phyloP scores from a whole-genome alignment of 352 stramenopile species.

The Globisporangium viniferum region DNA sequence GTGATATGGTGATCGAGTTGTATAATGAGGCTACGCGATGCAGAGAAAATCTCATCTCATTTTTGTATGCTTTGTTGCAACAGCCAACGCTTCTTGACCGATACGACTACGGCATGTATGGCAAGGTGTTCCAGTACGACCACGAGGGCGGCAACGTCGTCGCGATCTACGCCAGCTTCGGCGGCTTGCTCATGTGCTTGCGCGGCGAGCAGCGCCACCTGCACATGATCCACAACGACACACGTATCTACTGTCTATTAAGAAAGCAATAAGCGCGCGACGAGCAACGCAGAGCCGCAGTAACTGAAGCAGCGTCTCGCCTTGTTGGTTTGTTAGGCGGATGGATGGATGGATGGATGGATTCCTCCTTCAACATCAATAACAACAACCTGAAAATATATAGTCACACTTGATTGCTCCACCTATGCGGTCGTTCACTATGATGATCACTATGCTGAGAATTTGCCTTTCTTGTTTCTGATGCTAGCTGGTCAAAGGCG shows the following conservation, averaged over 20 bases:
- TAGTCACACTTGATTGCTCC: slow-evolving; percentile 15
- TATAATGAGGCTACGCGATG: neutral
- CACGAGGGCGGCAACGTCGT: slow-evolving; percentile 94
- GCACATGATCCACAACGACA: slow-evolving; percentile 96
- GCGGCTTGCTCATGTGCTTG: slow-evolving; percentile 96
- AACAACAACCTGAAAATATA: slow-evolving; percentile 13
- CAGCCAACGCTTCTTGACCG: slow-evolving; percentile 92
- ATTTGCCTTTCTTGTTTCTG: slow-evolving; percentile 1
- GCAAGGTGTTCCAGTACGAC: slow-evolving; percentile 97
- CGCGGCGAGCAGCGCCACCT: slow-evolving; percentile 96
- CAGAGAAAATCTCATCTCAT: neutral
- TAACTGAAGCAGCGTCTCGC: neutral
- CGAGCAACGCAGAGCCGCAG: neutral
- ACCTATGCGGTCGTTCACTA: neutral
- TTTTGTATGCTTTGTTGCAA: slow-evolving; percentile 12
- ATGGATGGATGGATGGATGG: slow-evolving; percentile 5
- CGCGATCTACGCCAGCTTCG: slow-evolving; percentile 95
- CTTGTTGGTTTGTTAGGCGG: neutral
- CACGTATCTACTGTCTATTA: slow-evolving; percentile 92
- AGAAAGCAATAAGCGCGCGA: slow-evolving; percentile 69
- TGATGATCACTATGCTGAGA: neutral
- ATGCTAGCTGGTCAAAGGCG: neutral
- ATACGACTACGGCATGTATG: slow-evolving; percentile 99
- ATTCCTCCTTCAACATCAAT: neutral
- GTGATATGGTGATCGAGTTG: neutral